A percentile compares a stretch with the other conserved stretches of the same genome.
Conservation (phyloP, 2,329 filamentous ascomycete species). For the Xylaria sp. region DNA sequence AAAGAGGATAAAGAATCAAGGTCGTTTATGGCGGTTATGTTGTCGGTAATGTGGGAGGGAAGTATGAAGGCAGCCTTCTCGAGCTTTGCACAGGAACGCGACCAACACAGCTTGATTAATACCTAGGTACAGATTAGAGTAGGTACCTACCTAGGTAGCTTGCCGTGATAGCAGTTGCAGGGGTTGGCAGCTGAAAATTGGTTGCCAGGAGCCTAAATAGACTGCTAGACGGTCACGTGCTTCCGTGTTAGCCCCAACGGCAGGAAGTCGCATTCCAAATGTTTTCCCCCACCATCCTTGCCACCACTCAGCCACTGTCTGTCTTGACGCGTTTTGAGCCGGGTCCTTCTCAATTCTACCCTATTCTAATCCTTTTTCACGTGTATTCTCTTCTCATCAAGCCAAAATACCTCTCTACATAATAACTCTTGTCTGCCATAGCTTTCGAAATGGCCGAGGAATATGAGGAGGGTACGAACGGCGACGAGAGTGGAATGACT, state of each 20-base stretch:
- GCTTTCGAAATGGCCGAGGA: conserved; percentile 53
- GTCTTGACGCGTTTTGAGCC: not conserved
- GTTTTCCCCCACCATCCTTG: not conserved
- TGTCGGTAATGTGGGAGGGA: conserved; percentile 8
- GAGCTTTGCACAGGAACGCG: not conserved
- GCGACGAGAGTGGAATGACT: conserved; percentile 72
- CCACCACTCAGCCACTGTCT: not conserved
- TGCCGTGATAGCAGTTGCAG: conserved; percentile 19
- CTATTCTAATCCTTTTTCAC: not conserved
- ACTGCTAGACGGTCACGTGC: conserved; percentile 30
- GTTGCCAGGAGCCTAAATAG: not conserved
- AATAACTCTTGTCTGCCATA: conserved; percentile 14
- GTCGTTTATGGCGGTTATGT: conserved; percentile 4
- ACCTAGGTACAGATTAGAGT: conserved; percentile 3
- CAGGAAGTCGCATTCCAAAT: no score
- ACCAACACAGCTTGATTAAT: no score
- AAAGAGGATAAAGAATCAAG: conserved; percentile 22
- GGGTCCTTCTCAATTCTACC: not conserved
- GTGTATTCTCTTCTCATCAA: not conserved
- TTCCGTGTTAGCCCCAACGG: conserved; percentile 21
- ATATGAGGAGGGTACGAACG: conserved; percentile 66
- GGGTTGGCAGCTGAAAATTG: not conserved
- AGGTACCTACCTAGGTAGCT: no score
- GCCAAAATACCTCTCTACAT: not conserved
- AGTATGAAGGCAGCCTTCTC: conserved; percentile 9